Evolutionary conservation across 169 alveolate genomes (phyloP).

Genomic region (Cryptosporidium tyzzeri): DNA sequence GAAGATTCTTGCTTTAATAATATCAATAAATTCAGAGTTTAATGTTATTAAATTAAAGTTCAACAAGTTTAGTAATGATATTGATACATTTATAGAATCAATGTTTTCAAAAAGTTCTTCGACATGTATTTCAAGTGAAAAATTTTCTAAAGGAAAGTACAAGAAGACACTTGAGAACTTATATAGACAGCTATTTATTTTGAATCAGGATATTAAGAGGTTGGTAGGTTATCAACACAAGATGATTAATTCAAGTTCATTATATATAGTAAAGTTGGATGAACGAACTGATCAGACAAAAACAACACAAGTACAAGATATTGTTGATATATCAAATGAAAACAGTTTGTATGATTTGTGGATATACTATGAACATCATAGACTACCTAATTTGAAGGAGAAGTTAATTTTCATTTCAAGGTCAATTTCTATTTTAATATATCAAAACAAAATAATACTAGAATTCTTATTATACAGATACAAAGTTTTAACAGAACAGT

Average conservation of each 20-base stretch:
- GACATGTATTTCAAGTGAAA: neutral
- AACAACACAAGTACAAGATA: neutral
- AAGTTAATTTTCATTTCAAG: conserved; percentile 2
- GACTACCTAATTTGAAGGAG: conserved; percentile 16
- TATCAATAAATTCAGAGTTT: conserved; percentile 1
- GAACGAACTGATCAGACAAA: neutral
- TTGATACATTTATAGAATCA: neutral
- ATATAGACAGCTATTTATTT: neutral
- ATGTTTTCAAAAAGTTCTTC: neutral
- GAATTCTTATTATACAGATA: neutral
- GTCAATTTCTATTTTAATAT: neutral
- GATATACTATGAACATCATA: conserved; percentile 21
- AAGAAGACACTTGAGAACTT: neutral
- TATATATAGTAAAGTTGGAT: neutral
- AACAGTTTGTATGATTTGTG: conserved; percentile 28
- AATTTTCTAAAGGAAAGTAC: neutral
- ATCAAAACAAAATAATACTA: conserved; percentile 8
- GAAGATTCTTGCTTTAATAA: conserved; percentile 3
- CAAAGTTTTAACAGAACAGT: neutral
- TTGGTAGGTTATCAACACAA: conserved; percentile 4
- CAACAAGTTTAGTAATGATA: neutral
- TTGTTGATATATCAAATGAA: neutral
- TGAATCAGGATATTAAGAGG: neutral
- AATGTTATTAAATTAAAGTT: neutral
- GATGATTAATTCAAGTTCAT: conserved; percentile 4